phyloP scores from a whole-genome alignment of 1,139 yeast genomes.

The Debaryomyces psychrophilus region DNA sequence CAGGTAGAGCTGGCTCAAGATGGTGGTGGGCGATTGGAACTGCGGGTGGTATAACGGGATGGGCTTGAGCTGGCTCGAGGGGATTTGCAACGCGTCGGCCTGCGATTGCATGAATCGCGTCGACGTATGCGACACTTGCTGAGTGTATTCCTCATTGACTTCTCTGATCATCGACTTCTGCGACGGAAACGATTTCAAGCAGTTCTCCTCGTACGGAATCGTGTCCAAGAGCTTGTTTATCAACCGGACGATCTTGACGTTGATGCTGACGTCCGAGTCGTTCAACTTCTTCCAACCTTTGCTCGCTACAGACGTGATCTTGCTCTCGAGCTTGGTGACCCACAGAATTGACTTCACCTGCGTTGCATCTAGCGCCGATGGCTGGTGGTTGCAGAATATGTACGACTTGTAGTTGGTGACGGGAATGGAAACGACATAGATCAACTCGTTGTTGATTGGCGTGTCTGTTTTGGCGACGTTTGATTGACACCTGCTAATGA shows the following conservation, averaged over 20 bases:
- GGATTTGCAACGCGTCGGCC: constrained; percentile 31
- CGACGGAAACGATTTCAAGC: constrained; percentile 56
- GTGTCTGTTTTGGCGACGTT: background rate
- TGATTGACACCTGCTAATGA: constrained; percentile 2
- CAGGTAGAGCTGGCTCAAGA: constrained; percentile 35
- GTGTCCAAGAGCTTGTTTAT: constrained; percentile 42
- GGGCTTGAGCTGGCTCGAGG: constrained; percentile 39
- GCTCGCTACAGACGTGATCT: constrained; percentile 38
- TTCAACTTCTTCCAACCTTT: constrained; percentile 52
- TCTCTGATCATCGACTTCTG: constrained; percentile 52
- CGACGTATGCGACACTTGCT: constrained; percentile 17
- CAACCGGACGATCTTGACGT: constrained; percentile 40
- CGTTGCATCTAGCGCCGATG: constrained; percentile 28
- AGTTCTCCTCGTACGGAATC: constrained; percentile 56
- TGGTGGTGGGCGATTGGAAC: constrained; percentile 37
- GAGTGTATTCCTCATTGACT: constrained; percentile 35
- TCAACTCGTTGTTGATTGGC: constrained; percentile 27
- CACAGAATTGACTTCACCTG: constrained; percentile 36
- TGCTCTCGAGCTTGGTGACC: constrained; percentile 42
- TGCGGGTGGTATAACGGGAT: constrained; percentile 47
- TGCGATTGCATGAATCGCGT: constrained; percentile 35
- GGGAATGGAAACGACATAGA: constrained; percentile 62
- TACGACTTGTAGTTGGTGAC: constrained; percentile 58
- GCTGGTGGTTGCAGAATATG: constrained; percentile 61
- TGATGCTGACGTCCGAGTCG: constrained; percentile 40